Percentiles rank a stretch among this genome's conserved stretches.
Evolutionary conservation across 768 basidiomycete species (phyloP).

Genomic region (Dentipellis sp.): DNA sequence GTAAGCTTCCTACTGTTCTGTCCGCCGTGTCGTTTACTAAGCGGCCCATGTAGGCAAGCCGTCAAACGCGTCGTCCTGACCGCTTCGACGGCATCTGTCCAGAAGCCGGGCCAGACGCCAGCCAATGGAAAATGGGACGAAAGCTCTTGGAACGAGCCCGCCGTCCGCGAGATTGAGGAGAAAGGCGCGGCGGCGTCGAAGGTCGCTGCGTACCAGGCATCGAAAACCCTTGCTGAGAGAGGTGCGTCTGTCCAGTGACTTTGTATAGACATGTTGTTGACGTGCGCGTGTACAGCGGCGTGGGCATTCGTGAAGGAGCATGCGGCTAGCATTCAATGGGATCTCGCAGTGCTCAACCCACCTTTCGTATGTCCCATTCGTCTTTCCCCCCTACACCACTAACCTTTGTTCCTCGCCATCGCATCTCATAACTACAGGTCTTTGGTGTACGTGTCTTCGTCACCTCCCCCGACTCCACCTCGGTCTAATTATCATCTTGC

Average conservation of each 20-base stretch:
- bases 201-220: constrained; percentile 20
- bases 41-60: constrained; percentile 5
- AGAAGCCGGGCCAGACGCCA: neutral
- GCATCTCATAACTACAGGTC: no score
- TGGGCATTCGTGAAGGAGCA: constrained; percentile 24
- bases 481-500: no score
- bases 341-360: constrained; percentile 25
- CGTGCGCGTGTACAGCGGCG: constrained; percentile 14
- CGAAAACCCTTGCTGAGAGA: constrained; percentile 27
- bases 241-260: constrained; percentile 14
- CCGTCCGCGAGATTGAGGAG: constrained; percentile 19
- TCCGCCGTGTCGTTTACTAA: neutral
- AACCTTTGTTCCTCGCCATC: no score
- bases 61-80: constrained; percentile 39
- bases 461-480: no score
- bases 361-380: constrained; percentile 19
- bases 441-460: no score
- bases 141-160: constrained; percentile 24
- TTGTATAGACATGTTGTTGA: neutral
- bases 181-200: constrained; percentile 20
- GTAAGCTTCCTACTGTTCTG: constrained; percentile 7
- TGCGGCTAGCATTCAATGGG: constrained; percentile 19
- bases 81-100: constrained; percentile 27
- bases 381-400: no score
- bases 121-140: constrained; percentile 2